Percentiles rank a stretch among this genome's conserved stretches.
phyloP scores from a whole-genome alignment of 2,329 filamentous ascomycete genomes.

The Remersonia thermophila region DNA sequence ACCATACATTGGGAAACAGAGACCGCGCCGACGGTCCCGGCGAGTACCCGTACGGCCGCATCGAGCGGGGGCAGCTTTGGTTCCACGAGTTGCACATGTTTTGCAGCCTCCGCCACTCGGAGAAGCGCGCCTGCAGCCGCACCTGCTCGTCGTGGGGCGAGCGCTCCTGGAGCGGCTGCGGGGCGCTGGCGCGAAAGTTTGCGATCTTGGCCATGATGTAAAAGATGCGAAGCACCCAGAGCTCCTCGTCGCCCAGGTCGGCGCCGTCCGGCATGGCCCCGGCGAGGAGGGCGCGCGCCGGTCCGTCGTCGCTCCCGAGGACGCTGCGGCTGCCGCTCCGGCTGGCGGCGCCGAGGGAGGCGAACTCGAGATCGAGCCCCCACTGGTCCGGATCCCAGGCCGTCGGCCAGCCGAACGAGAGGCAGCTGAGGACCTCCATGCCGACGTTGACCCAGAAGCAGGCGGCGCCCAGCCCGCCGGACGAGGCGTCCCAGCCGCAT shows the following conservation, averaged over 20 bases:
- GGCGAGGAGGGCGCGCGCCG: slow-evolving; percentile 1
- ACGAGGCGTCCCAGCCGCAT: slow-evolving; percentile 74
- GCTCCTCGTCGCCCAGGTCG: slow-evolving; percentile 52
- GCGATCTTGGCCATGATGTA: slow-evolving; percentile 80
- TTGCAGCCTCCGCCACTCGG: slow-evolving; percentile 72
- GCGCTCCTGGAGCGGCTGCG: slow-evolving; percentile 42
- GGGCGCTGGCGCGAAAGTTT: slow-evolving; percentile 66
- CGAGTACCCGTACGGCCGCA: slow-evolving; percentile 75
- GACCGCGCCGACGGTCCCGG: slow-evolving; percentile 60
- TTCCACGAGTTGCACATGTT: slow-evolving; percentile 77
- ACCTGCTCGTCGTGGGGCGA: slow-evolving; percentile 52
- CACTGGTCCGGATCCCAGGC: slow-evolving; percentile 86
- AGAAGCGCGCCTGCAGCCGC: slow-evolving; percentile 49
- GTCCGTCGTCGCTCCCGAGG: slow-evolving; percentile 5
- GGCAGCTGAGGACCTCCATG: slow-evolving; percentile 78
- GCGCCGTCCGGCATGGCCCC: slow-evolving; percentile 35
- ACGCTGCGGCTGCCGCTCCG: slow-evolving; percentile 11
- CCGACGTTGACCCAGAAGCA: slow-evolving; percentile 93
- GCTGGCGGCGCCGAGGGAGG: slow-evolving; percentile 8
- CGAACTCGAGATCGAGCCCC: slow-evolving; percentile 70
- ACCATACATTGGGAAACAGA: slow-evolving; percentile 79
- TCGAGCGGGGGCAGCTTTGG: slow-evolving; percentile 63
- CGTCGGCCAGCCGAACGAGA: slow-evolving; percentile 76
- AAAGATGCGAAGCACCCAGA: slow-evolving; percentile 80
- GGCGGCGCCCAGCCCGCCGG: slow-evolving; percentile 66